Base-by-base conservation (phyloP, 495 filamentous ascomycete species). In the Talaromyces ruber region DNA sequence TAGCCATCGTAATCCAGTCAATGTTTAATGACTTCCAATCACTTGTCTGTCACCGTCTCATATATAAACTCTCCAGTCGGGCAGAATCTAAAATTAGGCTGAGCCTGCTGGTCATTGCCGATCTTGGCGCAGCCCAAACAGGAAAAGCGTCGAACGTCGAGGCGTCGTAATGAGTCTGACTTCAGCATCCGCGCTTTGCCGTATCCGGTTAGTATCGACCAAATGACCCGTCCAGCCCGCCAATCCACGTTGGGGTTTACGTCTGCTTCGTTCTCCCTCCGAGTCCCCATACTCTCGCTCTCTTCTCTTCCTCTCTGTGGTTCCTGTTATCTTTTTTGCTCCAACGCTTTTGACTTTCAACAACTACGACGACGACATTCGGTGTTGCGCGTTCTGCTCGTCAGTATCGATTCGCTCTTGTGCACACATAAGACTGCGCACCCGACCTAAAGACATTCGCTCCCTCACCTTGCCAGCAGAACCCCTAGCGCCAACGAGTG, bases 171-270 rank as follows among this genome's bases (percentile, higher is more conserved):
- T 59, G 51, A 26, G 9, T 52, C 50, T 18, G 24, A 52, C 24
- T 52, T 12, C 50, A 26, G 51, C 51, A 16, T 24, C 51, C 16
- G 26, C 51, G n/a, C 51, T 29, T 28, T 54, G 6, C 51, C 51
- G 3, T 1, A 54, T 4, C 0, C 12, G 11, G 51, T 25, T 54
- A 25, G 26, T 6, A 18, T 1, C 11, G 2, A n/a, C 16, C 51
- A 25, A 54, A n/a, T 34, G 55, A 58, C 28, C 28, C 32, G 18
- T 9, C 18, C 28, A 24, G 24, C 24, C 24, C 58, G 24, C 58
- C 58, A 45, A 59, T 43, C 58, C 58, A 29, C 58, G 58, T 59
- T 21, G 21, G 22, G 58, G 39, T 59, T 43, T 21, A 59, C 58
- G 58, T 24, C 58, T 21, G 55, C 55, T 26, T 30, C 55, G 28